A percentile compares a stretch with the other conserved stretches of the same genome.
phyloP scores from a whole-genome alignment of 202 grass and related monocot genomes.

The Alloteropsis angusta region DNA sequence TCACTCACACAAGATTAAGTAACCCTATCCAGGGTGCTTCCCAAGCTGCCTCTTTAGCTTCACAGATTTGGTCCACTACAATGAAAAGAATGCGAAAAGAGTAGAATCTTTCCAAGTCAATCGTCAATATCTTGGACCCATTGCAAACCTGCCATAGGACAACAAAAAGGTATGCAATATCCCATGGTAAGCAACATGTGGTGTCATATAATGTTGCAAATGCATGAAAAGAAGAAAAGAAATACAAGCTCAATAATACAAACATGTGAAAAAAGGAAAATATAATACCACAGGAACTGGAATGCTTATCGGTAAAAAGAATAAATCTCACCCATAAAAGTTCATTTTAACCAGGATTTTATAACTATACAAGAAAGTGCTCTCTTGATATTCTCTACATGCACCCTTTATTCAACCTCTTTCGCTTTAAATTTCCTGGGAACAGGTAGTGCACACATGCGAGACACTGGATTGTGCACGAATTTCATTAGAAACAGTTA shows the following conservation, averaged over 20 bases:
- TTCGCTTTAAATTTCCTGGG: neutral
- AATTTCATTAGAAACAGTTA: neutral
- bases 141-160: slow-evolving; percentile 30
- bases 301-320: neutral
- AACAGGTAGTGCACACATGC: neutral
- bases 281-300: neutral
- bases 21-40: neutral
- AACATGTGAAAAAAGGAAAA: neutral
- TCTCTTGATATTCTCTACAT: neutral
- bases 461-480: neutral
- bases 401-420: neutral
- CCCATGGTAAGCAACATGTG: neutral
- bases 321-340: neutral
- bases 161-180: neutral
- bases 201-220: neutral
- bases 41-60: neutral
- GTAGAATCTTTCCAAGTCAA: slow-evolving; percentile 26
- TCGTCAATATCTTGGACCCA: slow-evolving; percentile 51
- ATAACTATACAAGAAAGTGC: neutral
- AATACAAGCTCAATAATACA: neutral
- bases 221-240: neutral
- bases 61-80: neutral
- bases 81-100: neutral
- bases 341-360: neutral
- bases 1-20: neutral